Evolutionary conservation across 352 stramenopile genomes (phyloP).

Genomic region (Phytophthora aleatoria): DNA sequence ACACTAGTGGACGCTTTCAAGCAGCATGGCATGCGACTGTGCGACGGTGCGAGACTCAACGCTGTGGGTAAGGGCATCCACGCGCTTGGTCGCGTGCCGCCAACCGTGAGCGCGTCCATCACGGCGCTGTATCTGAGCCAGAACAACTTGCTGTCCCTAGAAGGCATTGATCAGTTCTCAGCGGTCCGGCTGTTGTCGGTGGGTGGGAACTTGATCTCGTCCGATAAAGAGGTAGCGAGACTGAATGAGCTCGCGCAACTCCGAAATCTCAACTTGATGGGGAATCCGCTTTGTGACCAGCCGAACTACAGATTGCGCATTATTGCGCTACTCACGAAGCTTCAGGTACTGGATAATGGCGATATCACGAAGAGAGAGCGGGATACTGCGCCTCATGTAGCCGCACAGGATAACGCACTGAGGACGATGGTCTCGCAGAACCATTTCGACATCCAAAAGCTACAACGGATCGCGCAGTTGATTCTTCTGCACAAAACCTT

Average conservation of each 20-base stretch:
- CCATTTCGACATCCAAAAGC: slow-evolving; percentile 74
- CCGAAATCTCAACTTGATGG: slow-evolving; percentile 68
- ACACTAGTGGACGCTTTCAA: slow-evolving; percentile 70
- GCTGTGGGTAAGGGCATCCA: slow-evolving; percentile 63
- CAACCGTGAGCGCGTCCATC: slow-evolving; percentile 47
- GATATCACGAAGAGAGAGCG: slow-evolving; percentile 70
- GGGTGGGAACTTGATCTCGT: slow-evolving; percentile 57
- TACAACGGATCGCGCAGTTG: slow-evolving; percentile 55
- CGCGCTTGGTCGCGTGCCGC: slow-evolving; percentile 52
- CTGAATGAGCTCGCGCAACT: slow-evolving; percentile 49
- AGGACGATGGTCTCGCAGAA: slow-evolving; percentile 59
- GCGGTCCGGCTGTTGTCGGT: slow-evolving; percentile 66
- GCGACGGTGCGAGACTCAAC: slow-evolving; percentile 79
- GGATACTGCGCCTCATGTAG: slow-evolving; percentile 49
- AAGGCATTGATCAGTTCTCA: slow-evolving; percentile 68
- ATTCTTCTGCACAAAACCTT: slow-evolving; percentile 66
- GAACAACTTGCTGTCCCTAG: slow-evolving; percentile 61
- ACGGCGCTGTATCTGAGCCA: slow-evolving; percentile 82
- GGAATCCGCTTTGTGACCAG: slow-evolving; percentile 75
- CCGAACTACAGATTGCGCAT: slow-evolving; percentile 76
- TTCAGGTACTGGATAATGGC: slow-evolving; percentile 64
- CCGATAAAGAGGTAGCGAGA: slow-evolving; percentile 48
- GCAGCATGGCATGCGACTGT: slow-evolving; percentile 69
- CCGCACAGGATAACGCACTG: slow-evolving; percentile 58
- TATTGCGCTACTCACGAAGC: slow-evolving; percentile 45